phyloP scores from a whole-genome alignment of 2,329 filamentous ascomycete species.

The Apiospora malaysiana region DNA sequence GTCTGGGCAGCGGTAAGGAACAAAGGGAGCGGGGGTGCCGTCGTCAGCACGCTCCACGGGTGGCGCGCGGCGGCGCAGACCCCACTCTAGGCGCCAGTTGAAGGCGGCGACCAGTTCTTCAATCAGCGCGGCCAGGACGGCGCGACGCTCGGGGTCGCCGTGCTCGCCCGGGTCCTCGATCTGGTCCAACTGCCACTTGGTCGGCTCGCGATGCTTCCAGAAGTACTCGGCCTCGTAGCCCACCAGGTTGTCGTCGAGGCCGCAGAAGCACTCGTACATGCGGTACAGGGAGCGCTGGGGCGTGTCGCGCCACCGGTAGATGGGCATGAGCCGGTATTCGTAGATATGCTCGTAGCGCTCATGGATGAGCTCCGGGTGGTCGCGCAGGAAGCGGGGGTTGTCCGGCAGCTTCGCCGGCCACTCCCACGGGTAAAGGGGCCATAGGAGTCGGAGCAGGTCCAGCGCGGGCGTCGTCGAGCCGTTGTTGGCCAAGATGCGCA shows the following conservation, averaged over 20 bases:
- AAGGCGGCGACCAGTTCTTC: slow-evolving; percentile 33
- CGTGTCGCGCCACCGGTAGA: slow-evolving; percentile 34
- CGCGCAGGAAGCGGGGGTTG: slow-evolving; percentile 20
- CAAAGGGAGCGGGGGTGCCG: slow-evolving; percentile 23
- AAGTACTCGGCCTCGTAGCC: slow-evolving; percentile 38
- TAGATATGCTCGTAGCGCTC: slow-evolving; percentile 25
- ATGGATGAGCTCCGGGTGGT: slow-evolving; percentile 17
- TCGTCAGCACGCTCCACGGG: slow-evolving; percentile 24
- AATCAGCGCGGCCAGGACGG: slow-evolving; percentile 33
- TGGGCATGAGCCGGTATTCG: slow-evolving; percentile 25
- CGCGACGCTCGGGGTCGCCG: slow-evolving; percentile 33
- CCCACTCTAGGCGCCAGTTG: slow-evolving; percentile 33
- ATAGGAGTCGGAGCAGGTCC: slow-evolving; percentile 21
- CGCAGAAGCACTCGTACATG: slow-evolving; percentile 37
- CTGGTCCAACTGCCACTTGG: slow-evolving; percentile 28
- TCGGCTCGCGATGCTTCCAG: slow-evolving; percentile 31
- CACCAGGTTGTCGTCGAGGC: slow-evolving; percentile 32
- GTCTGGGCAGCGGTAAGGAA: slow-evolving; percentile 21
- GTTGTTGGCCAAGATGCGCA: slow-evolving; percentile 10
- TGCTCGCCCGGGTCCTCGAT: slow-evolving; percentile 32
- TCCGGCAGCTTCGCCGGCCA: slow-evolving; percentile 19
- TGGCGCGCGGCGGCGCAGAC: slow-evolving; percentile 28
- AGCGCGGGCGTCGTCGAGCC: slow-evolving; percentile 2
- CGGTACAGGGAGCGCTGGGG: slow-evolving; percentile 36
- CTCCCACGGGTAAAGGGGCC: slow-evolving; percentile 25